phyloP scores from a whole-genome alignment of 2,329 filamentous ascomycete genomes.

The Stylonectria norvegica region DNA sequence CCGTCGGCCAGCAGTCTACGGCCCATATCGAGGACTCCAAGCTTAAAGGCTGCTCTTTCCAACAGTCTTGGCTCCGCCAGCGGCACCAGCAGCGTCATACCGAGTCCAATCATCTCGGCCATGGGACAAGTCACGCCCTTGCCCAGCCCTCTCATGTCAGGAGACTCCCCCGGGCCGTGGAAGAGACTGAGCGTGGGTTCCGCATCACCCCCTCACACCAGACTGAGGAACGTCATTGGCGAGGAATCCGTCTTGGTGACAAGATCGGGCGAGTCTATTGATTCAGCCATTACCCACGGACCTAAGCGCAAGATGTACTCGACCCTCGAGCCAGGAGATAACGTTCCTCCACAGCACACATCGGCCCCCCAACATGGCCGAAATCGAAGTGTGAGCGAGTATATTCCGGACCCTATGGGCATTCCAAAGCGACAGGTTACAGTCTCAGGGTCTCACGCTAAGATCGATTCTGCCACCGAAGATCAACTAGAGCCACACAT shows the following conservation, averaged over 20 bases:
- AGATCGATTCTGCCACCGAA: constrained; percentile 27
- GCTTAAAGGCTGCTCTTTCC: constrained; percentile 54
- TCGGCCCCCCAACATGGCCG: constrained; percentile 50
- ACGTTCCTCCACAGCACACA: constrained; percentile 36
- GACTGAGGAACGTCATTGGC: constrained; percentile 27
- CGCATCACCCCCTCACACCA: constrained; percentile 37
- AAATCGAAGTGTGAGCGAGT: constrained; percentile 86
- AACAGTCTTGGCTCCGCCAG: constrained; percentile 49
- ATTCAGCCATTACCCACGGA: constrained; percentile 48
- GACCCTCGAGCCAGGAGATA: constrained; percentile 29
- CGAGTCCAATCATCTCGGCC: constrained; percentile 70
- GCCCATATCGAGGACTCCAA: constrained; percentile 57
- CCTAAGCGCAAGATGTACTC: constrained; percentile 57
- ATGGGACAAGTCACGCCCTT: constrained; percentile 77
- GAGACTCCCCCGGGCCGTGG: constrained; percentile 66
- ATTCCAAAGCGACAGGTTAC: constrained; percentile 70
- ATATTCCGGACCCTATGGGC: constrained; percentile 68
- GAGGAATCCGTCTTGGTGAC: constrained; percentile 45
- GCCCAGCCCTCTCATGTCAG: constrained; percentile 67
- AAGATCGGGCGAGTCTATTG: constrained; percentile 50
- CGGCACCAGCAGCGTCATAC: constrained; percentile 63
- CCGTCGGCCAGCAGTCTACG: constrained; percentile 37
- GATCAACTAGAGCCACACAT: constrained; percentile 47
- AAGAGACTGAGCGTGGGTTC: constrained; percentile 49
- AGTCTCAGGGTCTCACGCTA: constrained; percentile 61